Evolutionary conservation across 106 monocot genomes (phyloP).

Genomic region (Ottelia alismoides): DNA sequence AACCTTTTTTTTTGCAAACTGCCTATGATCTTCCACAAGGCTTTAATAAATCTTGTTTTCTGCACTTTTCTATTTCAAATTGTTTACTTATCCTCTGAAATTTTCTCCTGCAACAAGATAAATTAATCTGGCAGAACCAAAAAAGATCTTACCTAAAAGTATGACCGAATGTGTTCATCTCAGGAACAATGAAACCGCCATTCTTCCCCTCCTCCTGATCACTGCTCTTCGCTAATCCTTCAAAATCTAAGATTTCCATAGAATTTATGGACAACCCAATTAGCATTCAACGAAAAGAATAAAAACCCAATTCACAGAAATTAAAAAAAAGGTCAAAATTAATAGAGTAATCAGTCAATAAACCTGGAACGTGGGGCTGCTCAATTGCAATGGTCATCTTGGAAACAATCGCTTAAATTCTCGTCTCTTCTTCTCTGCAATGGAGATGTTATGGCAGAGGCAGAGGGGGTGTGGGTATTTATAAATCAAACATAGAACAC

Average conservation of each 20-base stretch:
- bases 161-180: slow-evolving; percentile 60
- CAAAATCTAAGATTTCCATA: background rate
- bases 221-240: background rate
- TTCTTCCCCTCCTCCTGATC: slow-evolving; percentile 9
- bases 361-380: slow-evolving; percentile 19
- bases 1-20: too few relatives aligned
- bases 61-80: too few relatives aligned
- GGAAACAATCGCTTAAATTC: too few relatives aligned
- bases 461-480: too few relatives aligned
- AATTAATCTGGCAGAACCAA: too few relatives aligned
- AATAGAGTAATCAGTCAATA: background rate
- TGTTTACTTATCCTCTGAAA: too few relatives aligned
- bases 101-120: too few relatives aligned
- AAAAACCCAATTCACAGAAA: background rate
- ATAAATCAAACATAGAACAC: too few relatives aligned
- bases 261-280: slow-evolving; percentile 5
- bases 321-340: background rate
- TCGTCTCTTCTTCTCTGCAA: too few relatives aligned
- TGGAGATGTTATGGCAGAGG: too few relatives aligned
- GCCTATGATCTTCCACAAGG: too few relatives aligned
- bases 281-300: slow-evolving; percentile 2
- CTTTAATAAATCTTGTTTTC: too few relatives aligned
- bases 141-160: slow-evolving; percentile 95
- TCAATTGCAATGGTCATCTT: slow-evolving; percentile 75
- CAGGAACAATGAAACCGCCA: slow-evolving; percentile 66